phyloP scores from a whole-genome alignment of 1,284 basidiomycete species.

The Cryptococcus jaspeensis region DNA sequence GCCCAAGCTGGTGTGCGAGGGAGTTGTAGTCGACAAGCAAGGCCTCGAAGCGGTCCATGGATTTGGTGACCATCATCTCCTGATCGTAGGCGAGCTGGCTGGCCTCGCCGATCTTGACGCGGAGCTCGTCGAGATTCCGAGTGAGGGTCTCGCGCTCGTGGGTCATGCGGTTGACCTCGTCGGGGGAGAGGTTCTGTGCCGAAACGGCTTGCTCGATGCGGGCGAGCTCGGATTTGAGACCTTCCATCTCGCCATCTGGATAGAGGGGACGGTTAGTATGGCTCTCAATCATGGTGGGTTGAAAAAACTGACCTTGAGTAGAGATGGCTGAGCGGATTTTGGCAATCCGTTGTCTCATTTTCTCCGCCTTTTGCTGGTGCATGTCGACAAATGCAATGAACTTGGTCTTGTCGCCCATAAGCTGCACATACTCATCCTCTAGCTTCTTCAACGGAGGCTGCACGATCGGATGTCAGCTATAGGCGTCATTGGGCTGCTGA shows the following conservation, averaged over 20 bases:
- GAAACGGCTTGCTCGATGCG: conserved; percentile 66
- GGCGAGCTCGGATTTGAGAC: conserved; percentile 57
- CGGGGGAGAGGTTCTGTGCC: conserved; percentile 76
- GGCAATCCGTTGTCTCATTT: conserved; percentile 34
- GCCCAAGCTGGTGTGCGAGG: conserved; percentile 67
- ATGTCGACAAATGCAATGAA: conserved; percentile 46
- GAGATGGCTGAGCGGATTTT: conserved; percentile 30
- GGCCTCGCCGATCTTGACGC: conserved; percentile 68
- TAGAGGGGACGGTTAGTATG: conserved; percentile 44
- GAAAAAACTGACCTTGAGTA: conserved; percentile 32
- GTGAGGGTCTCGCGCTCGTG: conserved; percentile 71
- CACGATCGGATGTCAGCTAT: conserved; percentile 1
- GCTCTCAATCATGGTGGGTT: background rate
- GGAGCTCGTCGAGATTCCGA: conserved; percentile 70
- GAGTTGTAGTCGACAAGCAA: conserved; percentile 71
- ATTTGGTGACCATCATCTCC: conserved; percentile 73
- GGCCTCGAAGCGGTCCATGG: conserved; percentile 73
- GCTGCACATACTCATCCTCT: conserved; percentile 45
- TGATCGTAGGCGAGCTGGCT: conserved; percentile 67
- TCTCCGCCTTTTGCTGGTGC: conserved; percentile 45
- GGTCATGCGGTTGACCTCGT: conserved; percentile 83
- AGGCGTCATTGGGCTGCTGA: background rate
- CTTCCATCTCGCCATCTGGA: conserved; percentile 58
- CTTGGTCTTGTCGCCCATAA: conserved; percentile 48
- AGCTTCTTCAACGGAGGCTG: conserved; percentile 43